Conservation (phyloP, 805 yeast genomes). For the Spathaspora gorwiae region DNA sequence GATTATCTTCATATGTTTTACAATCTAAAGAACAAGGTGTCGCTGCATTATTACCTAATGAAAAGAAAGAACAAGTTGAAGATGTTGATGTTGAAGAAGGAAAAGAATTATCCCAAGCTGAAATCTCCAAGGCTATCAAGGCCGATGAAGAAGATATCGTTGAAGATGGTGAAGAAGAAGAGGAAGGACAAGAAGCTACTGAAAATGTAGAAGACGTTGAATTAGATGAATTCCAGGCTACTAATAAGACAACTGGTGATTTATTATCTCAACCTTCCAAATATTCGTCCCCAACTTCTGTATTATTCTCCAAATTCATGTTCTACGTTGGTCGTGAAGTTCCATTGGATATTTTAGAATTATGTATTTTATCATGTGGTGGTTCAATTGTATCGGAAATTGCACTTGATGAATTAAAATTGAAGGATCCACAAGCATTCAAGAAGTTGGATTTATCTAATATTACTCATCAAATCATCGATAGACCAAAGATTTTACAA, state of each 20-base stretch:
- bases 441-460: conserved; percentile 54
- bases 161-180: conserved; percentile 11
- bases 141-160: conserved; percentile 30
- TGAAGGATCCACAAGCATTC: conserved; percentile 42
- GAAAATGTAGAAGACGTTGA: conserved; percentile 20
- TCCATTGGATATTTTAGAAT: conserved; percentile 85
- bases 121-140: conserved; percentile 47
- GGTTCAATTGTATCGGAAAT: conserved; percentile 84
- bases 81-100: conserved; percentile 23
- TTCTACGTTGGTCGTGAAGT: conserved; percentile 95
- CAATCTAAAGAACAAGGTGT: conserved; percentile 43
- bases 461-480: conserved; percentile 91
- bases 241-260: conserved; percentile 64
- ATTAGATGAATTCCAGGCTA: conserved; percentile 70
- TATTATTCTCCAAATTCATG: conserved; percentile 66
- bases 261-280: conserved; percentile 60
- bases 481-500: conserved; percentile 75
- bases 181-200: conserved; percentile 10
- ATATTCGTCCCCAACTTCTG: conserved; percentile 53
- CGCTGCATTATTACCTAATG: conserved; percentile 35
- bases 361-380: conserved; percentile 80
- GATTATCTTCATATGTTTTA: conserved; percentile 76
- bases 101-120: conserved; percentile 35
- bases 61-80: conserved; percentile 14
- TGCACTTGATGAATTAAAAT: conserved; percentile 69